Percentiles rank a stretch among this genome's conserved stretches.
Conservation (phyloP, 139 green algal species). For the Haematococcus sp. region DNA sequence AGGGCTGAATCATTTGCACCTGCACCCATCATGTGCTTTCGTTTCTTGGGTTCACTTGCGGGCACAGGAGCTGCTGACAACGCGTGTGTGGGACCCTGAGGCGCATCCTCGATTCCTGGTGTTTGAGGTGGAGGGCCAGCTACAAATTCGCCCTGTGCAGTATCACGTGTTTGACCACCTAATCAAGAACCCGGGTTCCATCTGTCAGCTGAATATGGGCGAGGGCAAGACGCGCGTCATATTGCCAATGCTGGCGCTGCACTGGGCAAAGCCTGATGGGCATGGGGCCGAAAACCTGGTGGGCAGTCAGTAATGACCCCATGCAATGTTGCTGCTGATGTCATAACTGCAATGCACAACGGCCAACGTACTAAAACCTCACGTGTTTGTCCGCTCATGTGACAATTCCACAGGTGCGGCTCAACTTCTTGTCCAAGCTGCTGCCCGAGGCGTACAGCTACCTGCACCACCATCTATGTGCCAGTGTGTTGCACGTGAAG, state of each 20-base stretch:
- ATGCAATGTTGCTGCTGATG: neutral
- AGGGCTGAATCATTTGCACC: too few relatives aligned
- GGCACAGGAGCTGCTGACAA: conserved; percentile 47
- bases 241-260: conserved; percentile 57
- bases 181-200: conserved; percentile 31
- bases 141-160: conserved; percentile 61
- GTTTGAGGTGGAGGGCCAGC: conserved; percentile 56
- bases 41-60: neutral
- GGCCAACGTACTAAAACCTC: neutral
- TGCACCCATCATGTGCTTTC: too few relatives aligned
- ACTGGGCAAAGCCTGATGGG: conserved; percentile 35
- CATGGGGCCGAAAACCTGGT: conserved; percentile 8
- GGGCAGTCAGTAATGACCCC: neutral
- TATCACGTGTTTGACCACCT: conserved; percentile 39
- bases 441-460: conserved; percentile 45
- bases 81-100: conserved; percentile 33
- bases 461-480: conserved; percentile 46
- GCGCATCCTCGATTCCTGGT: conserved; percentile 50
- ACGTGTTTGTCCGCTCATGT: neutral
- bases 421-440: conserved; percentile 55
- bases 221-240: conserved; percentile 72
- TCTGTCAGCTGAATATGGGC: conserved; percentile 65
- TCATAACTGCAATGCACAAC: neutral
- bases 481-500: conserved; percentile 46
- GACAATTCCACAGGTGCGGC: conserved; percentile 45